These are phyloP conservation scores for Fraxinus baroniana DNA, from an alignment of 305 asterid genomes.

Conservation along the genomic window DNA sequence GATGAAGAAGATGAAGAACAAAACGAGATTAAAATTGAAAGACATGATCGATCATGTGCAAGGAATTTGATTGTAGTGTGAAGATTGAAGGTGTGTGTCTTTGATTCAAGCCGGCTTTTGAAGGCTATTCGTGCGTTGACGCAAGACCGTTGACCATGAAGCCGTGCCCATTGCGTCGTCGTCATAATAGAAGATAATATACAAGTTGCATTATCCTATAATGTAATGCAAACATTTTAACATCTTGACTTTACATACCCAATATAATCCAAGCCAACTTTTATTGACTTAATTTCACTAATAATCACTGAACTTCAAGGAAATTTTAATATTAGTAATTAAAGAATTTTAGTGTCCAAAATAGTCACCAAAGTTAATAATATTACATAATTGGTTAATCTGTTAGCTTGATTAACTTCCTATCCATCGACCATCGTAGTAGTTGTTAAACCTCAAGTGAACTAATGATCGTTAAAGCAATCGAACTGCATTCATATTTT, in stretches of 20 bases:
- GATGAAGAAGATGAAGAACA: constrained; percentile 30
- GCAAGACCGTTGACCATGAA: constrained; percentile 16
- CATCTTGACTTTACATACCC: not conserved
- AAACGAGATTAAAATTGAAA: not conserved
- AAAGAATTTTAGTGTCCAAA: not conserved
- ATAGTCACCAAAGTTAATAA: not conserved
- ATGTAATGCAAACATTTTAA: not conserved
- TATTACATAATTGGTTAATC: not conserved
- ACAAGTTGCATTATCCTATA: too few relatives aligned
- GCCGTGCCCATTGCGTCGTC: not conserved
- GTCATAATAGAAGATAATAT: too few relatives aligned
- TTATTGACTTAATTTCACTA: not conserved
- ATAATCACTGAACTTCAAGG: not conserved
- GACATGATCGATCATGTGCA: constrained; percentile 1
- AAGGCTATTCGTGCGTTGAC: constrained; percentile 11
- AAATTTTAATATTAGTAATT: not conserved
- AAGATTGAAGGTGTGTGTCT: not conserved
- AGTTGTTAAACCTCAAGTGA: not conserved
- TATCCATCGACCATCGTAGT: not conserved
- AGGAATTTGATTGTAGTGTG: not conserved
- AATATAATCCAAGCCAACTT: not conserved
- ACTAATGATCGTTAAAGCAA: not conserved
- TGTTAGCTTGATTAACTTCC: not conserved
- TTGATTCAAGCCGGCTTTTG: constrained; percentile 2
- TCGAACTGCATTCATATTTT: too few relatives aligned